Evolutionary conservation across 495 filamentous ascomycete species (phyloP), one percentile per base, ranked within the genome.

Genomic region (Cryomyces minteri): DNA sequence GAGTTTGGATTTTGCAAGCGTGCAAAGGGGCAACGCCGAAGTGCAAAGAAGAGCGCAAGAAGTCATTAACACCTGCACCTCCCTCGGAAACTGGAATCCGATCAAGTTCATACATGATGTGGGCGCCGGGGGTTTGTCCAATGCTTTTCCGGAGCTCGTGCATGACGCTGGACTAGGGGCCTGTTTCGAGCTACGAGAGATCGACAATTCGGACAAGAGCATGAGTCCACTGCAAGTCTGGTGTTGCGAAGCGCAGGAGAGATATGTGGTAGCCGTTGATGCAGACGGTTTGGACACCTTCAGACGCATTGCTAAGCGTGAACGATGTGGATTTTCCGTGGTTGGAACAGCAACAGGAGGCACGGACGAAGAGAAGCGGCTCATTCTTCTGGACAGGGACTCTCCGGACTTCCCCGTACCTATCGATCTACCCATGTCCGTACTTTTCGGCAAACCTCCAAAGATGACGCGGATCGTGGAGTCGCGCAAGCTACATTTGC

Each of bases 71-170:
- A 76, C 83, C 2, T 98, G 90, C 64, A 73, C 79, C 30, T 77
- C 87, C 1, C 70, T 94, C 59, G 88, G 88, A 8, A 66, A 75
- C 2, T 64, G 80, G 39, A 94, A 82, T 56, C 90, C 90, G 0
- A 96, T 98, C 46, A 77, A 80, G 45, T 87, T 94, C 63, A 95
- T 98, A 56, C 90, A 98, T 58, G 90, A 96, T 54, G 88, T 98
- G 41, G 90, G 90, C 44, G 92, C 90, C 32, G 90, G 90, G 55
- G 90, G 90, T 41, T 64, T 96, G 31, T 94, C 85, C 0, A 98
- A 96, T 59, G 92, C 88, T 25, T 68, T 98, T 18, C 83, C 85
- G 4, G 90, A 95, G 57, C 67, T 98, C 14, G 87, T 93, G 32
- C 81, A 90, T 49, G 90, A 98, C 58, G 84, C 87, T 30, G 82